Conservation (phyloP, 1,139 yeast species). For the Scheffersomyces illinoinensis region DNA sequence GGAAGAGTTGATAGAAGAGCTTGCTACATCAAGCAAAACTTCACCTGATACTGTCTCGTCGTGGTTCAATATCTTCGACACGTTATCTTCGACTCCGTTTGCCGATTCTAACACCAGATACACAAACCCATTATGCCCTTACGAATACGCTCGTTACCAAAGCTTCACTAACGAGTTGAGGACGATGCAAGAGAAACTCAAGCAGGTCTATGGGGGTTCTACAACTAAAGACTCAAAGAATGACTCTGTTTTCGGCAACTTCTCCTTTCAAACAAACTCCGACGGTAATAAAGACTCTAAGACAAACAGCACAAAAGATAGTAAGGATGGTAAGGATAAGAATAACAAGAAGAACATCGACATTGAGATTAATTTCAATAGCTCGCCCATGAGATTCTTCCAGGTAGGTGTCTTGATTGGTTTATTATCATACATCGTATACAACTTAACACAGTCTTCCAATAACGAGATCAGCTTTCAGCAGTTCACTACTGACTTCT, state of each 20-base stretch:
- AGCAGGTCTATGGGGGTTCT: conserved; percentile 4
- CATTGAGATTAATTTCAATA: conserved; percentile 26
- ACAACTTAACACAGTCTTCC: conserved; percentile 17
- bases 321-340: conserved; percentile 5
- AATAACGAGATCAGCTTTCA: conserved; percentile 43
- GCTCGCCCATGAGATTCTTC: conserved; percentile 25
- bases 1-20: not conserved
- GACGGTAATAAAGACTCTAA: conserved; percentile 5
- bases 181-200: conserved; percentile 9
- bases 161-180: conserved; percentile 9
- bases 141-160: conserved; percentile 23
- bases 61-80: conserved; percentile 36
- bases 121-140: conserved; percentile 33
- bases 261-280: conserved; percentile 8
- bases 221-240: conserved; percentile 1
- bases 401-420: conserved; percentile 34
- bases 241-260: conserved; percentile 6
- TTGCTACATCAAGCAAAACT: conserved; percentile 2
- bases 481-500: conserved; percentile 42
- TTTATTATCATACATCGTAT: conserved; percentile 22
- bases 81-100: conserved; percentile 31
- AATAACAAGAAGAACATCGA: conserved; percentile 14
- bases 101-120: conserved; percentile 22
- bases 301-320: conserved; percentile 10
- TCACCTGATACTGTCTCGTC: conserved; percentile 17